Evolutionary conservation across 2,329 filamentous ascomycete genomes (phyloP).

Genomic region (Fusarium protoensiforme): DNA sequence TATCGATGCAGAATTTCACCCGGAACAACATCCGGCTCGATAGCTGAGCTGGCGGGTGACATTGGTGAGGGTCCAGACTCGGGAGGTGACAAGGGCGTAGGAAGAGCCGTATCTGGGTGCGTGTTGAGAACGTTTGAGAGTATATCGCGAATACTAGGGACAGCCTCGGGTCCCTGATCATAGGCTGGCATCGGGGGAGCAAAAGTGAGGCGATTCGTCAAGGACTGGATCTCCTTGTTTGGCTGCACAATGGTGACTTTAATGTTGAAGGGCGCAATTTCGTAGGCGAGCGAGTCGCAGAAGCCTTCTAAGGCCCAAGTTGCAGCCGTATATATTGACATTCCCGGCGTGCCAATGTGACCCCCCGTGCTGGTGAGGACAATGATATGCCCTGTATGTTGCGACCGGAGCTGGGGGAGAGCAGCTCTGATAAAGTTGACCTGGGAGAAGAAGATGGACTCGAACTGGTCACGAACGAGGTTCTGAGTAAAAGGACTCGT

Average conservation of each 20-base stretch:
- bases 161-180: conserved; percentile 58
- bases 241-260: conserved; percentile 96
- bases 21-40: conserved; percentile 48
- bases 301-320: conserved; percentile 97
- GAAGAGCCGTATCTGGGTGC: conserved; percentile 72
- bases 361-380: conserved; percentile 90
- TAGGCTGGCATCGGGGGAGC: conserved; percentile 77
- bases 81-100: conserved; percentile 37
- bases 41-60: conserved; percentile 45
- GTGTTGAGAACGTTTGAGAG: conserved; percentile 82
- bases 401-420: conserved; percentile 81
- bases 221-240: conserved; percentile 88
- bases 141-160: conserved; percentile 85
- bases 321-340: conserved; percentile 90
- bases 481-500: conserved; percentile 78
- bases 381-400: conserved; percentile 89
- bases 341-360: conserved; percentile 90
- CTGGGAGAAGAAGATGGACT: conserved; percentile 93
- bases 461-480: conserved; percentile 90
- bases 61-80: conserved; percentile 44
- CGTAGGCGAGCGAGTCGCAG: conserved; percentile 94
- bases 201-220: conserved; percentile 88
- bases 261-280: conserved; percentile 96
- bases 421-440: conserved; percentile 95
- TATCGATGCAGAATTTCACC: conserved; percentile 73